phyloP scores from a whole-genome alignment of 2,329 filamentous ascomycete genomes.

The Coleophoma cylindrospora region DNA sequence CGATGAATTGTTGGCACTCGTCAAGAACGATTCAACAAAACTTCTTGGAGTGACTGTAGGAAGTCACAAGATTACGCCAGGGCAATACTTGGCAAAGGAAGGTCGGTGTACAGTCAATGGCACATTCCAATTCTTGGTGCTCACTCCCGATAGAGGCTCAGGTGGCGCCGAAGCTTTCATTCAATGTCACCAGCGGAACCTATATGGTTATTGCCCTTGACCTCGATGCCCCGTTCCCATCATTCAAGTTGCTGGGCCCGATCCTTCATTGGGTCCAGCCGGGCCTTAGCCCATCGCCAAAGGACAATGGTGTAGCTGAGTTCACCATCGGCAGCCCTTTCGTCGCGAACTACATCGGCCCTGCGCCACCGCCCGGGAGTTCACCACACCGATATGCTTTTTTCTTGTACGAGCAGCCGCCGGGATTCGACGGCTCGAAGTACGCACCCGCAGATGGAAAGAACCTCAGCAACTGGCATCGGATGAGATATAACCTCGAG shows the following conservation, averaged over 20 bases:
- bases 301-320: background rate
- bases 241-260: conserved; percentile 35
- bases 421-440: conserved; percentile 27
- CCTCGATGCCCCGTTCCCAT: conserved; percentile 40
- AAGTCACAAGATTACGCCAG: conserved; percentile 22
- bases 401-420: conserved; percentile 42
- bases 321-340: conserved; percentile 15
- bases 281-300: conserved; percentile 11
- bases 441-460: conserved; percentile 30
- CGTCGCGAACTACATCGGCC: conserved; percentile 36
- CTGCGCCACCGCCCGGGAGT: conserved; percentile 39
- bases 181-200: conserved; percentile 11
- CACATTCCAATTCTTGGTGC: background rate
- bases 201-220: conserved; percentile 39
- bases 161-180: conserved; percentile 12
- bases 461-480: conserved; percentile 26
- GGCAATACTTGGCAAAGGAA: conserved; percentile 25
- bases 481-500: conserved; percentile 39
- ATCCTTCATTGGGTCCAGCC: conserved; percentile 43
- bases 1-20: background rate
- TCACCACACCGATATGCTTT: conserved; percentile 44
- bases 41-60: conserved; percentile 26
- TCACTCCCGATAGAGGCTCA: conserved; percentile 14
- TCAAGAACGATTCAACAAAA: conserved; percentile 24
- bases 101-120: conserved; percentile 14